Conservation (phyloP, 352 stramenopile genomes). For the Hyaloperonospora arabidopsidis region DNA sequence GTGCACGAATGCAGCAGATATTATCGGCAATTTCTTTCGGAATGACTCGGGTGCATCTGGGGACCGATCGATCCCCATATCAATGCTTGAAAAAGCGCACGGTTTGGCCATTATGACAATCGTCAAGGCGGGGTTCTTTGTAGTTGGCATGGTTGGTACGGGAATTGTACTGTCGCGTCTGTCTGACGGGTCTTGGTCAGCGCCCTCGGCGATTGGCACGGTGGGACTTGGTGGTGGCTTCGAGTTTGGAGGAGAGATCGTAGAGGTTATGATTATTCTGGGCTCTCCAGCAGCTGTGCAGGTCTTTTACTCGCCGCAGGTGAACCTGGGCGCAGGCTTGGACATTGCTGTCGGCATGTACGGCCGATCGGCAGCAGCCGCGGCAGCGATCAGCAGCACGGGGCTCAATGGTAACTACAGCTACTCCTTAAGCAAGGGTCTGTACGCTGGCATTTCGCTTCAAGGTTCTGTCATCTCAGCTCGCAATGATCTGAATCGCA, state of each 20-base stretch:
- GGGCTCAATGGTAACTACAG: conserved; percentile 83
- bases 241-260: conserved; percentile 83
- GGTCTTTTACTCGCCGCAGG: conserved; percentile 68
- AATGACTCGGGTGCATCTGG: conserved; percentile 37
- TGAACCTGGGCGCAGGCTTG: conserved; percentile 84
- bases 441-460: conserved; percentile 87
- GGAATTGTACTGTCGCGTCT: conserved; percentile 78
- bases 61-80: conserved; percentile 40
- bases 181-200: conserved; percentile 68
- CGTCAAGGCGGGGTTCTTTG: conserved; percentile 44
- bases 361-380: conserved; percentile 54
- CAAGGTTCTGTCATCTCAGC: conserved; percentile 84
- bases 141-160: conserved; percentile 54
- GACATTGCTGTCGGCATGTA: conserved; percentile 80
- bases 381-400: conserved; percentile 43
- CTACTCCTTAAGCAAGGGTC: conserved; percentile 84
- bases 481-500: conserved; percentile 83
- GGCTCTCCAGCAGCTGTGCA: conserved; percentile 80
- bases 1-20: conserved; percentile 54
- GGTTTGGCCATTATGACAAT: conserved; percentile 53
- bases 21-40: conserved; percentile 62
- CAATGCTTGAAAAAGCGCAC: conserved; percentile 45
- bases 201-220: conserved; percentile 84
- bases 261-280: conserved; percentile 89
- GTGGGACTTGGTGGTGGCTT: conserved; percentile 70